Conservation (phyloP, 768 basidiomycete genomes). For the Phylloporus scabripes region DNA sequence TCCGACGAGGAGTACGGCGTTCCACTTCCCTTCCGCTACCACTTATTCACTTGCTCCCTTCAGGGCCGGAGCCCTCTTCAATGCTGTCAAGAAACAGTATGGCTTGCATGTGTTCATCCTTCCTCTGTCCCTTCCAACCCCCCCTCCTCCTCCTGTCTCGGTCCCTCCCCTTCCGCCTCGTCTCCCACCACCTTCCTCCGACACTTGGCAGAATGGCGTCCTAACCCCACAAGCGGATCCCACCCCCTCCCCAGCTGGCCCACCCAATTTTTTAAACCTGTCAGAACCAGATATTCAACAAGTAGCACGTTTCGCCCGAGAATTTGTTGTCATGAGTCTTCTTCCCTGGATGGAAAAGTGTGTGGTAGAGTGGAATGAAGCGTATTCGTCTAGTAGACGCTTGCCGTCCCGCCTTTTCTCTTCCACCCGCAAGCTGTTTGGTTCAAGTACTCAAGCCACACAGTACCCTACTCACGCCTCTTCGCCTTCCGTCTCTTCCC, state of each 20-base stretch:
- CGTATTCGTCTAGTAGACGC: slow-evolving; percentile 69
- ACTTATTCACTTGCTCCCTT: slow-evolving; percentile 5
- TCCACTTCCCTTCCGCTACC: slow-evolving; percentile 2
- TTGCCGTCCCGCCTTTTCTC: slow-evolving; percentile 84
- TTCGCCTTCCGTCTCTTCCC: slow-evolving; percentile 35
- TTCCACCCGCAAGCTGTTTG: slow-evolving; percentile 79
- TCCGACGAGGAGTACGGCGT: slow-evolving; percentile 73
- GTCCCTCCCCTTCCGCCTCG: slow-evolving; percentile 63
- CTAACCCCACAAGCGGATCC: not conserved
- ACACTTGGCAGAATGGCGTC: slow-evolving; percentile 19
- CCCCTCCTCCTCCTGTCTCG: slow-evolving; percentile 61
- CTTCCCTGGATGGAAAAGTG: slow-evolving; percentile 97
- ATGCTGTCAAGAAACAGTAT: slow-evolving; percentile 84
- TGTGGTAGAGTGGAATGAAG: slow-evolving; percentile 92
- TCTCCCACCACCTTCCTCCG: slow-evolving; percentile 46
- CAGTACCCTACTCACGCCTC: slow-evolving; percentile 35
- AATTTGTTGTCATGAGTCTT: slow-evolving; percentile 84
- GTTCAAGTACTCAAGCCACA: slow-evolving; percentile 51
- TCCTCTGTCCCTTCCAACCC: slow-evolving; percentile 52
- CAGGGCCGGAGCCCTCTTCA: slow-evolving; percentile 75
- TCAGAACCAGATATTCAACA: slow-evolving; percentile 69
- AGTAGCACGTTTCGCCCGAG: slow-evolving; percentile 73
- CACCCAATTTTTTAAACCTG: slow-evolving; percentile 42
- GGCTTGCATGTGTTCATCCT: slow-evolving; percentile 75
- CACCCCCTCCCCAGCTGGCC: not conserved